A percentile compares a stretch with the other conserved stretches of the same genome.
phyloP scores from a whole-genome alignment of 306 rosid genomes.

The Boehmeria nivea region DNA sequence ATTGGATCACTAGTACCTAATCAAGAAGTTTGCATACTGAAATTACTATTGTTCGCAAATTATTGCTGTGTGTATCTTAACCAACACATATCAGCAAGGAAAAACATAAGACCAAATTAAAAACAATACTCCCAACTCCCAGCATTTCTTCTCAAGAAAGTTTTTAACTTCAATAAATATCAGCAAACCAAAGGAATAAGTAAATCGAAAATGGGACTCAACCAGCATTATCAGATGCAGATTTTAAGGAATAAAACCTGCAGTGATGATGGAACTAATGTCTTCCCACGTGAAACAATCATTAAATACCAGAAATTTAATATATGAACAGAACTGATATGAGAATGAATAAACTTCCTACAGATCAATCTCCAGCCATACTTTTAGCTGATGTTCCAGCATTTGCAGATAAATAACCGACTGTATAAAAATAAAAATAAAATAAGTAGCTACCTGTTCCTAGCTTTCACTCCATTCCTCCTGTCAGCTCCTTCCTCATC shows the following conservation, averaged over 20 bases:
- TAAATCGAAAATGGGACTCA: too few species aligned
- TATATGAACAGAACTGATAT: too few species aligned
- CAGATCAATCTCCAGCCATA: too few species aligned
- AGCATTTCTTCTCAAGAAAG: background rate
- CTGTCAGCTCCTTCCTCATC: constrained; percentile 50
- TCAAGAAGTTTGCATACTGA: too few species aligned
- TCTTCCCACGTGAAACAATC: too few species aligned
- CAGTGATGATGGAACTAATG: too few species aligned
- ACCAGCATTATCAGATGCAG: too few species aligned
- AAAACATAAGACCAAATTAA: background rate
- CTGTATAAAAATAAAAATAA: too few species aligned
- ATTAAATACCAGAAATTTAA: too few species aligned
- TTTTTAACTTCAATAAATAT: background rate
- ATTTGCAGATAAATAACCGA: constrained; percentile 4
- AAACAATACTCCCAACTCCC: background rate
- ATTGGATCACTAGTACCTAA: background rate
- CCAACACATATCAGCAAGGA: background rate
- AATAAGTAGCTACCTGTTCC: constrained; percentile 44
- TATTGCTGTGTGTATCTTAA: background rate
- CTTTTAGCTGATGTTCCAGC: background rate
- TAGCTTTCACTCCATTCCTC: constrained; percentile 66
- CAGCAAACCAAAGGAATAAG: too few species aligned
- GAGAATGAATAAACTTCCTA: too few species aligned
- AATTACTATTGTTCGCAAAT: background rate
- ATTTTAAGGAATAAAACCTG: too few species aligned